Evolutionary conservation across 2,329 filamentous ascomycete genomes (phyloP).

Genomic region (Trichophaea hybrida): DNA sequence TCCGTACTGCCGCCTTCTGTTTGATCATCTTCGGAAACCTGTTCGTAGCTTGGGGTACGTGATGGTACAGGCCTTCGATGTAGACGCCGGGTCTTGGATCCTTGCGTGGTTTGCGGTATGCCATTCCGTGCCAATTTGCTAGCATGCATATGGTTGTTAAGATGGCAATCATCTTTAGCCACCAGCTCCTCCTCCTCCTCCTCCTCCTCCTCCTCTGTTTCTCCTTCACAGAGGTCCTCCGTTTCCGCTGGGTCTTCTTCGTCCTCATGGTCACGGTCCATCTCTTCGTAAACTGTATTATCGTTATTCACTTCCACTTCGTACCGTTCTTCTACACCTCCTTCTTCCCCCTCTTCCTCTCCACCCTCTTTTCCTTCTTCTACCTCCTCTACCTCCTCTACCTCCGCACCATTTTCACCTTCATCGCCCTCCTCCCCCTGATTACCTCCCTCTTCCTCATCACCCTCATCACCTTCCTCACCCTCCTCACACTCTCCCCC

Average conservation of each 20-base stretch:
- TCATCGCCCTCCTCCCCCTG: not conserved
- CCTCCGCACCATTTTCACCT: not conserved
- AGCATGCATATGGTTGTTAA: not conserved
- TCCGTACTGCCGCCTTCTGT: not conserved
- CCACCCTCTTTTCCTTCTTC: not conserved
- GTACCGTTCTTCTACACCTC: not conserved
- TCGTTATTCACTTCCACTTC: constrained; percentile 10
- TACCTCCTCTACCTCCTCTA: constrained; percentile 1
- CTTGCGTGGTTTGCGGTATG: not conserved
- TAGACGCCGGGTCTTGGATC: not conserved
- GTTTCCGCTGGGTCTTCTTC: constrained; percentile 4
- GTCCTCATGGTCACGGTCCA: not conserved
- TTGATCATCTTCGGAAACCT: not conserved
- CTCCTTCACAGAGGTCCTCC: constrained; percentile 3
- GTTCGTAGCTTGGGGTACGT: not conserved
- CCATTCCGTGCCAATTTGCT: not conserved
- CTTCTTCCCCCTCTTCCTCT: not conserved
- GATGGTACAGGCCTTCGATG: not conserved
- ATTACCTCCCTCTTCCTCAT: constrained; percentile 1
- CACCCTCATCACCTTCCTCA: constrained; percentile 32
- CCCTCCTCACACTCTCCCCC: constrained; percentile 28
- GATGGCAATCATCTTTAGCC: not conserved
- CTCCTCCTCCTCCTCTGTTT: constrained; percentile 22
- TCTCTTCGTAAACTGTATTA: constrained; percentile 8
- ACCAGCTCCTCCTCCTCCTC: constrained; percentile 38